Percentiles rank a stretch among this genome's conserved stretches.
Conservation (phyloP, 306 rosid genomes). For the Sicyos baderoa region DNA sequence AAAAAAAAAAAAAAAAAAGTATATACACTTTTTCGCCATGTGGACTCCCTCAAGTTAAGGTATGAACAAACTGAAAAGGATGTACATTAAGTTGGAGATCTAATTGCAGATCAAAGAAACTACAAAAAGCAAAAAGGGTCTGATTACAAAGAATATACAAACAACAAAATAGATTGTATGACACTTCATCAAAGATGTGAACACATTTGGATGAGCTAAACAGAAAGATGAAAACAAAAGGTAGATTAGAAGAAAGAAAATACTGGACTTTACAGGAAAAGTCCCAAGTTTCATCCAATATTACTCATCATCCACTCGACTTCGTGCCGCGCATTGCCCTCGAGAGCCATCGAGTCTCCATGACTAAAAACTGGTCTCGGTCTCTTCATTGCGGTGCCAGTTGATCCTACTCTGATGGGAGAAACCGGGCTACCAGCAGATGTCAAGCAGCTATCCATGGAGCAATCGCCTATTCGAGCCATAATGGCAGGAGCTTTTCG, state of each 20-base stretch:
- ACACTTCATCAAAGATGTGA: constrained; percentile 4
- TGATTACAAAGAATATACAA: constrained; percentile 18
- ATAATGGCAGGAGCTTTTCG: constrained; percentile 20
- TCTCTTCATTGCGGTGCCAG: constrained; percentile 36
- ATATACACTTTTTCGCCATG: not conserved
- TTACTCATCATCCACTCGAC: constrained; percentile 48
- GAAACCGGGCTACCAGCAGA: constrained; percentile 39
- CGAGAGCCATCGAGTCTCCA: constrained; percentile 38
- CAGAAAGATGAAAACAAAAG: not conserved
- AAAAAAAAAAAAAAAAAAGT: too few species aligned
- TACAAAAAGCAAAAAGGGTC: constrained; percentile 3
- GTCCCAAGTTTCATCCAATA: constrained; percentile 32
- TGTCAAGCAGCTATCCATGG: constrained; percentile 38
- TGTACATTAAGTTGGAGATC: not conserved
- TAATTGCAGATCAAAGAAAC: not conserved
- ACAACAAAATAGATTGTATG: constrained; percentile 3
- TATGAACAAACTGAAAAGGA: not conserved
- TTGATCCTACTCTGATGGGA: constrained; percentile 29
- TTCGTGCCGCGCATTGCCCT: constrained; percentile 35
- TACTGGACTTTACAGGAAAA: not conserved
- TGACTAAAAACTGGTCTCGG: constrained; percentile 32
- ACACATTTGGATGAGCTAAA: constrained; percentile 13
- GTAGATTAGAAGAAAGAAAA: not conserved
- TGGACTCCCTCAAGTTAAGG: not conserved
- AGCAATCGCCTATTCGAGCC: constrained; percentile 37